Base-by-base conservation (phyloP, 768 basidiomycete species). In the Mrakia frigida region DNA sequence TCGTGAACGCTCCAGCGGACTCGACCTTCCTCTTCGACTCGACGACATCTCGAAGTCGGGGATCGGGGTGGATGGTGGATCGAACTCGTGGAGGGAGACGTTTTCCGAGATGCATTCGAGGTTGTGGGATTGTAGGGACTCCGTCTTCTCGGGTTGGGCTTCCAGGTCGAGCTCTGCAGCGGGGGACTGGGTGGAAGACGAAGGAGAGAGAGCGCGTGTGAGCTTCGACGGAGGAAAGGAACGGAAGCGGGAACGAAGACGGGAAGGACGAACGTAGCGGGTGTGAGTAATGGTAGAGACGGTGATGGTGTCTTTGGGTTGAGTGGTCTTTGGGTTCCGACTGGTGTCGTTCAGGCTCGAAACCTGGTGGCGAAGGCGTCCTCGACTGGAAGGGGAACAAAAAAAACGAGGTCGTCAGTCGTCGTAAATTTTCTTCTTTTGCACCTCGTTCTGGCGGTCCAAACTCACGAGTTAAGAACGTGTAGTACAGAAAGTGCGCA, bases 271-370 rank as follows among this genome's bases (percentile, higher is more conserved):
- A 18, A 39, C 35, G 65, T 68, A 68, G 35, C 65, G 65, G 5
- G 65, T 68, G 37, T 68, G 65, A 23, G 37, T 68, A 39, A 68
- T 23, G 65, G 65, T 68, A 6, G 65, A 68, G 65, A 68, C 37
- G 65, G 21, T 68, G 65, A 68, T 68, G 25, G 65, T 68, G 16
- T 68, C 35, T 18, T 10, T 37, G 16, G 37, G 6, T 16, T 9
- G 39, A 13, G 39, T n/a, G 25, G 21, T 41, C 7, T 68, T 21
- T 6, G 35, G 65, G 37, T 23, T 33, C 10, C 10, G 65, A 68
- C 39, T 21, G 65, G 39, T 23, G 65, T 21, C 16, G 35, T 23
- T 25, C 18, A 23, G 25, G 18, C 25, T n/a, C 6, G 65, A 41
- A 6, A 31, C 33, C 43, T 68, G 35, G 9, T 23, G 25, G 37